Conservation (phyloP, 2,329 filamentous ascomycete genomes). For the Fusarium chlamydosporum region DNA sequence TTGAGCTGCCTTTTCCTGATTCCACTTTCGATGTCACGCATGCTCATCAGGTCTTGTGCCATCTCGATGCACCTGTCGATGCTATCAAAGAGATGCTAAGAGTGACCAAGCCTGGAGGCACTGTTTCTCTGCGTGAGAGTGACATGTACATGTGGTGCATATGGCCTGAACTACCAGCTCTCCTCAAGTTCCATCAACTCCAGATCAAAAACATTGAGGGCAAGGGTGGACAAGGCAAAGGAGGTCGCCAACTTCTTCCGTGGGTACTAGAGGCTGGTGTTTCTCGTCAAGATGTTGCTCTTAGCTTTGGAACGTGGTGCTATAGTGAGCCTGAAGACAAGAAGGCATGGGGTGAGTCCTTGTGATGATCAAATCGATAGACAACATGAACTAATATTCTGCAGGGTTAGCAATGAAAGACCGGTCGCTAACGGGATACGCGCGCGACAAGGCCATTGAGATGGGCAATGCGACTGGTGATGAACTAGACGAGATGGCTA, state of each 20-base stretch:
- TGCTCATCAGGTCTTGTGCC: conserved; percentile 60
- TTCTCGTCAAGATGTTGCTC: conserved; percentile 41
- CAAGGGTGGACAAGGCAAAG: conserved; percentile 49
- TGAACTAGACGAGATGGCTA: conserved; percentile 50
- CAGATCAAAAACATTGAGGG: conserved; percentile 38
- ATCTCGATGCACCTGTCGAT: conserved; percentile 54
- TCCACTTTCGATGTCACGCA: conserved; percentile 60
- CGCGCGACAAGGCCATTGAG: conserved; percentile 47
- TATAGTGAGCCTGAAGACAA: conserved; percentile 49
- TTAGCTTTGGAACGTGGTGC: conserved; percentile 52
- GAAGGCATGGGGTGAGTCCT: conserved; percentile 48
- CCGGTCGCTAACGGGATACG: conserved; percentile 46
- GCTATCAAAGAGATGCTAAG: conserved; percentile 60
- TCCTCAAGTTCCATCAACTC: conserved; percentile 48
- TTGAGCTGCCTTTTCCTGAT: conserved; percentile 57
- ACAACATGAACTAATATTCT: neutral
- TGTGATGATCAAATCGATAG: accelerated
- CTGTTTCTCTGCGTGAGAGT: conserved; percentile 56
- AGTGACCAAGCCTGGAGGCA: conserved; percentile 60
- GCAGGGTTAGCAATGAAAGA: conserved; percentile 50
- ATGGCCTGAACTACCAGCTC: conserved; percentile 49
- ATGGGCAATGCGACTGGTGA: conserved; percentile 45
- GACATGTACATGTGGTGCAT: conserved; percentile 52
- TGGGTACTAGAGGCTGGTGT: conserved; percentile 50
- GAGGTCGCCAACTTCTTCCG: conserved; percentile 50